These are phyloP conservation scores for Leucocoprinus birnbaumii DNA, from an alignment of 768 basidiomycete species.

Conservation along the genomic window DNA sequence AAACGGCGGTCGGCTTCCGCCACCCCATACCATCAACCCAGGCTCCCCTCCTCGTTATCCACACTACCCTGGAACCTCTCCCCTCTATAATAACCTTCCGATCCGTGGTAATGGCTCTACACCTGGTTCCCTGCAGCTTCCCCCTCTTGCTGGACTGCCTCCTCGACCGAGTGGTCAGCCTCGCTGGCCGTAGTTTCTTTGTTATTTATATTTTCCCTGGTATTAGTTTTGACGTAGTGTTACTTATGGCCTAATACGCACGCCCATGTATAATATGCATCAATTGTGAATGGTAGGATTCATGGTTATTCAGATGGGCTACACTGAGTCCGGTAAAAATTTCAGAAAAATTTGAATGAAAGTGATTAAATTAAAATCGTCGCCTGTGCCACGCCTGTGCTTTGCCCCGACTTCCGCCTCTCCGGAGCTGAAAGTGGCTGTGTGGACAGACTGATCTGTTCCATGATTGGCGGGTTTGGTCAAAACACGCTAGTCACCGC, in stretches of 20 bases:
- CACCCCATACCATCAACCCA: conserved; percentile 6
- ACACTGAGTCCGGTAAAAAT: too few species aligned
- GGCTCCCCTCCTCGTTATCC: conserved; percentile 18
- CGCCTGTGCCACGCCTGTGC: too few species aligned
- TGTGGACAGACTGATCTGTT: background rate
- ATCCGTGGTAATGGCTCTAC: conserved; percentile 17
- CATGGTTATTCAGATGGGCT: too few species aligned
- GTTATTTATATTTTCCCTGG: conserved; percentile 4
- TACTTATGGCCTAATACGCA: conserved; percentile 14
- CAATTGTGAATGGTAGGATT: conserved; percentile 4
- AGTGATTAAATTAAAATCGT: too few species aligned
- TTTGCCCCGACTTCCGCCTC: too few species aligned
- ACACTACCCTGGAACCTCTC: conserved; percentile 12
- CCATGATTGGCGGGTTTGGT: background rate
- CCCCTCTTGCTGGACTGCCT: conserved; percentile 19
- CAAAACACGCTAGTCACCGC: background rate
- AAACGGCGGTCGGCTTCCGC: conserved; percentile 14
- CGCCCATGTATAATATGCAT: conserved; percentile 12
- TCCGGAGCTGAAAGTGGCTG: background rate
- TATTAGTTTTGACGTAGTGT: conserved; percentile 12
- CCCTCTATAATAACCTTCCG: conserved; percentile 11
- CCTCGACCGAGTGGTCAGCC: conserved; percentile 9
- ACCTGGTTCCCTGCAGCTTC: conserved; percentile 17
- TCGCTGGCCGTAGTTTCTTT: conserved; percentile 17
- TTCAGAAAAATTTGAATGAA: too few species aligned